Percentiles rank a stretch among this genome's conserved stretches.
Conservation (phyloP, 2,329 filamentous ascomycete species). For the Phialemoniopsis sp. region DNA sequence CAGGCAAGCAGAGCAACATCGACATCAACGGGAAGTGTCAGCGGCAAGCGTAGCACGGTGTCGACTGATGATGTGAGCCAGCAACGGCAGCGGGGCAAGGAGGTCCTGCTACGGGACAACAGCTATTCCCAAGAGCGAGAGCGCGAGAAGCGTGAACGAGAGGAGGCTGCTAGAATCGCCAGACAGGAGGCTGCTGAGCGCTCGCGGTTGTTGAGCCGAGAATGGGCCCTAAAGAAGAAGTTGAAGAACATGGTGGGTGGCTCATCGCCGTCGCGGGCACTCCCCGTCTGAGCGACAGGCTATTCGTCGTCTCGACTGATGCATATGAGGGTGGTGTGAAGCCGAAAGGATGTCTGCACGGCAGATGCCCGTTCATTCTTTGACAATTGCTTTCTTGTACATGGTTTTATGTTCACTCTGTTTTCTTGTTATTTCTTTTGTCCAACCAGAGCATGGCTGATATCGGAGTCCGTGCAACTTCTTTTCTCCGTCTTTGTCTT, state of each 20-base stretch:
- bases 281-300: no score
- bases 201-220: conserved; percentile 52
- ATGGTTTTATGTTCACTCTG: no score
- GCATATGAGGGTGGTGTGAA: no score
- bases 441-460: no score
- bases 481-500: no score
- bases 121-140: conserved; percentile 40
- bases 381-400: no score
- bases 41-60: conserved; percentile 41
- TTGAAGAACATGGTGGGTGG: conserved; percentile 1
- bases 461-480: no score
- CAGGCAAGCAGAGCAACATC: conserved; percentile 31
- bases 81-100: conserved; percentile 48
- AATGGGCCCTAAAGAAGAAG: conserved; percentile 41
- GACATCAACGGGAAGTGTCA: conserved; percentile 37
- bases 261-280: no score
- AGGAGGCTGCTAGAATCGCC: conserved; percentile 47
- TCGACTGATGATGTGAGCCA: conserved; percentile 46
- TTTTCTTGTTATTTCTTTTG: no score
- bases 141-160: conserved; percentile 49
- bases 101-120: conserved; percentile 51
- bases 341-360: no score
- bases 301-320: no score
- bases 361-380: no score
- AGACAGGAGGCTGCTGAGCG: conserved; percentile 58